These are phyloP conservation scores for Fragaria iinumae DNA, from an alignment of 306 rosid genomes.

Conservation along the genomic window DNA sequence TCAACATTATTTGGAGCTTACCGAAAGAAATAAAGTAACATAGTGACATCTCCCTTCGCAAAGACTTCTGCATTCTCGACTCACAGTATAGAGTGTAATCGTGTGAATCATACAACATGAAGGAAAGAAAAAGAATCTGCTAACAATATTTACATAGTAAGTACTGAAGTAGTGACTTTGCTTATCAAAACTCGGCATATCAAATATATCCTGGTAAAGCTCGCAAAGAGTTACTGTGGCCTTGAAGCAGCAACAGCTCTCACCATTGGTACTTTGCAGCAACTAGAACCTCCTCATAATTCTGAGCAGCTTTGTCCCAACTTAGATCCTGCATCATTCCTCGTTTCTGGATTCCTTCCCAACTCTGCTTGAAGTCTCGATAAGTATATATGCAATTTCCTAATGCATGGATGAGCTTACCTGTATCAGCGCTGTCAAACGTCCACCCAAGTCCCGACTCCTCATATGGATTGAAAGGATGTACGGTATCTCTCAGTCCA, in stretches of 20 bases:
- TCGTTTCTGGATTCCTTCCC: conserved; percentile 94
- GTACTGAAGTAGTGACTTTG: background rate
- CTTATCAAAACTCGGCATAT: background rate
- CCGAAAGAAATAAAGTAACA: background rate
- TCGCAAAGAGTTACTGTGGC: background rate
- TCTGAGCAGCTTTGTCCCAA: conserved; percentile 91
- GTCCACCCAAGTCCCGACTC: conserved; percentile 93
- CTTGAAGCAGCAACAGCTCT: conserved; percentile 6
- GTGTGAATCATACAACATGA: background rate
- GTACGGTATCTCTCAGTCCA: conserved; percentile 82
- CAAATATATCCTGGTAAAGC: background rate
- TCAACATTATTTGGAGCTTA: background rate
- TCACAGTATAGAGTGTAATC: background rate
- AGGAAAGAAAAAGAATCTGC: background rate
- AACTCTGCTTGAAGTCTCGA: conserved; percentile 72
- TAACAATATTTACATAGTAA: conserved; percentile 15
- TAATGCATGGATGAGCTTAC: conserved; percentile 61
- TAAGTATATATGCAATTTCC: conserved; percentile 73
- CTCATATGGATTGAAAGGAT: conserved; percentile 62
- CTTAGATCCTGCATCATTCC: conserved; percentile 90
- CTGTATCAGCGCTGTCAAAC: conserved; percentile 71
- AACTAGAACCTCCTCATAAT: conserved; percentile 83
- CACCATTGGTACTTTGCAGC: conserved; percentile 94
- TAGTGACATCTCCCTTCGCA: background rate
- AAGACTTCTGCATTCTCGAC: background rate